Percentiles rank a stretch among this genome's conserved stretches.
These are phyloP conservation scores for Dactylellina sp. DNA, from an alignment of 2,329 filamentous ascomycete species.

Conservation along the genomic window DNA sequence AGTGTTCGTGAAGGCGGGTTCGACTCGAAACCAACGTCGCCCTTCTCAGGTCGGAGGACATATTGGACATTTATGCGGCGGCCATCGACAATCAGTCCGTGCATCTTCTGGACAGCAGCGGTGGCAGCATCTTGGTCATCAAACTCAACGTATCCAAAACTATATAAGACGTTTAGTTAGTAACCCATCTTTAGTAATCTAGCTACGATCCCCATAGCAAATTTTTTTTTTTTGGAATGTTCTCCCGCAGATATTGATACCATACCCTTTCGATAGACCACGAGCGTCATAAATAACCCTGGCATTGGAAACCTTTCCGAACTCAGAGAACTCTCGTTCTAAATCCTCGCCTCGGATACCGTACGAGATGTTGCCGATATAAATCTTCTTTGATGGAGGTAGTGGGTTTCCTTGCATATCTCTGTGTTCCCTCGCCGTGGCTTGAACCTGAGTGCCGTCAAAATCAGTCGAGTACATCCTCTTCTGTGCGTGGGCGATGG, in stretches of 20 bases:
- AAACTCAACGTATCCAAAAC: constrained; percentile 76
- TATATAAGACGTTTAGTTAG: constrained; percentile 61
- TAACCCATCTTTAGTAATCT: constrained; percentile 1
- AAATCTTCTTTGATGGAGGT: constrained; percentile 68
- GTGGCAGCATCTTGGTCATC: constrained; percentile 68
- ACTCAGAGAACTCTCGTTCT: constrained; percentile 71
- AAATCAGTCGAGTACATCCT: constrained; percentile 33
- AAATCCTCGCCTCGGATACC: constrained; percentile 74
- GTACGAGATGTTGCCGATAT: constrained; percentile 77
- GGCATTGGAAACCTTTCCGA: constrained; percentile 69
- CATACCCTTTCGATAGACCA: constrained; percentile 77
- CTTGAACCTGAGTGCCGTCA: neutral
- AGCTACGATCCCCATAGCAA: too few species aligned
- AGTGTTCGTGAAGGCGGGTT: constrained; percentile 73
- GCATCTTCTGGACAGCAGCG: constrained; percentile 70
- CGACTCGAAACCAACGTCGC: constrained; percentile 12
- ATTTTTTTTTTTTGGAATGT: neutral
- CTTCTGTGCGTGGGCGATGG: constrained; percentile 21
- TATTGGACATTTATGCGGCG: constrained; percentile 74
- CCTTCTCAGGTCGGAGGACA: constrained; percentile 63
- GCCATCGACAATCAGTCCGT: constrained; percentile 73
- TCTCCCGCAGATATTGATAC: constrained; percentile 16
- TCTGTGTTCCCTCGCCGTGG: neutral
- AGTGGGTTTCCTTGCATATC: constrained; percentile 43
- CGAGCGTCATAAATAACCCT: constrained; percentile 72